phyloP scores from a whole-genome alignment of 345 rosid species.

The Murraya paniculata region DNA sequence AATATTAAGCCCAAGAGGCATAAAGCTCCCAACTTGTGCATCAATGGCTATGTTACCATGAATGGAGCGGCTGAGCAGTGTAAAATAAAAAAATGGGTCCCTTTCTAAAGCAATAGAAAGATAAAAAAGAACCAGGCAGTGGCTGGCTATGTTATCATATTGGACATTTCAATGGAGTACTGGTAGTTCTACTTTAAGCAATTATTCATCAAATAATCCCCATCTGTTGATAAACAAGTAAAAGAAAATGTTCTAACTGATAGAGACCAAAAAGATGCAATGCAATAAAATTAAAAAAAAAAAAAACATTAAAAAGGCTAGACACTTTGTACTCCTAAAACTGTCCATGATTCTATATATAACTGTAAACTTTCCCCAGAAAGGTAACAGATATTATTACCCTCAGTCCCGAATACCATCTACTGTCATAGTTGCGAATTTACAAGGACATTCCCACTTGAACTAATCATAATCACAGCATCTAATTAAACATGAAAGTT shows the following conservation, averaged over 20 bases:
- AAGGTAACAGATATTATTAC: constrained; percentile 25
- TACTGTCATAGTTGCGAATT: constrained; percentile 18
- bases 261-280: not conserved
- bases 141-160: not conserved
- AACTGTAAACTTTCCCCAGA: constrained; percentile 26
- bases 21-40: not conserved
- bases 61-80: no score
- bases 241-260: not conserved
- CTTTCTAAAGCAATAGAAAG: not conserved
- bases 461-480: constrained; percentile 4
- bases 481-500: not conserved
- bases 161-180: constrained; percentile 4
- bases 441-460: constrained; percentile 11
- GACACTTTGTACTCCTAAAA: constrained; percentile 15
- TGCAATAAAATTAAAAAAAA: not conserved
- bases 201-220: not conserved
- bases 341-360: constrained; percentile 24
- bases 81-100: not conserved
- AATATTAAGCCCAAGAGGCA: constrained; percentile 19
- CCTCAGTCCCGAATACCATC: constrained; percentile 22
- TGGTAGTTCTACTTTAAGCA: constrained; percentile 1
- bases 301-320: constrained; percentile 10
- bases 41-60: no score
- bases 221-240: not conserved
- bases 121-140: not conserved